Evolutionary conservation across 2,329 filamentous ascomycete species (phyloP).

Genomic region (Ophiostoma perfectum): DNA sequence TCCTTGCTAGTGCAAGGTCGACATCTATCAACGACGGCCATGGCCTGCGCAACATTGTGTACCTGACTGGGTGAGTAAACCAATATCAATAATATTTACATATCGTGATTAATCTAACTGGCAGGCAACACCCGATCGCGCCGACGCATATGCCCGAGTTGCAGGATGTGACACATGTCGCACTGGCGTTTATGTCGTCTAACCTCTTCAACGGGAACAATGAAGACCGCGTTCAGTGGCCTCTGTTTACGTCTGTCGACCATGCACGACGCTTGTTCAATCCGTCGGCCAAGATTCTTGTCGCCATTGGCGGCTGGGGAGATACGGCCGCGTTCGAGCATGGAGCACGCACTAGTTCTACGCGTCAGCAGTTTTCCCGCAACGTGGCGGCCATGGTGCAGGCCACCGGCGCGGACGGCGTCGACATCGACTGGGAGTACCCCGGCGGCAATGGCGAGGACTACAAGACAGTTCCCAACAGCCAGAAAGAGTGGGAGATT

Average conservation of each 20-base stretch:
- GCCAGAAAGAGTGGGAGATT: constrained; percentile 54
- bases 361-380: constrained; percentile 54
- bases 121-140: constrained; percentile 44
- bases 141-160: constrained; percentile 36
- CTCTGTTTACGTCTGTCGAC: constrained; percentile 49
- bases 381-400: constrained; percentile 61
- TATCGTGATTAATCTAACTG: neutral
- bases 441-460: constrained; percentile 61
- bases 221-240: constrained; percentile 38
- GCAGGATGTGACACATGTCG: constrained; percentile 49
- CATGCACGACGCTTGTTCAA: constrained; percentile 46
- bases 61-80: constrained; percentile 44
- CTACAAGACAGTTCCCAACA: constrained; percentile 59
- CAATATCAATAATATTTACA: too few species aligned
- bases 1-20: constrained; percentile 10
- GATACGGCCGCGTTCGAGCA: constrained; percentile 58
- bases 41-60: constrained; percentile 39
- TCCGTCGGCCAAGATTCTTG: constrained; percentile 54
- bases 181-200: constrained; percentile 54
- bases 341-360: constrained; percentile 48
- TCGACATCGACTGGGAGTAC: constrained; percentile 65
- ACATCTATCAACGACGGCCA: neutral
- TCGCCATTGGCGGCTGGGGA: constrained; percentile 72
- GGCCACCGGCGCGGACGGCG: constrained; percentile 57
- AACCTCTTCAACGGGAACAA: constrained; percentile 44